Evolutionary conservation across 208 protist species (phyloP), one percentile per base, ranked within the genome.

Genomic region (Crithidia expoeki): DNA sequence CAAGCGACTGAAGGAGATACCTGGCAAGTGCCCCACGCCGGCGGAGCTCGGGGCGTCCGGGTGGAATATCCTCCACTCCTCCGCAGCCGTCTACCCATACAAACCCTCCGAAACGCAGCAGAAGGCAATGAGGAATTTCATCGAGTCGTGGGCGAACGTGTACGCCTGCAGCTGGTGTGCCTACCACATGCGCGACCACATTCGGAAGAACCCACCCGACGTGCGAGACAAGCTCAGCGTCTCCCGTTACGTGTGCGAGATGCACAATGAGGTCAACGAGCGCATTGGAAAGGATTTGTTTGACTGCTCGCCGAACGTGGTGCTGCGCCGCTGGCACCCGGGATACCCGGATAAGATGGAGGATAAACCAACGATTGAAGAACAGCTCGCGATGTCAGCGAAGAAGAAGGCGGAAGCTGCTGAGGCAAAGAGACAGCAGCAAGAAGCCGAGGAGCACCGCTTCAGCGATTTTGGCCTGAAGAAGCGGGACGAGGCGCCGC

Each of bases 241-340:
- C 6, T 90, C 80, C 25, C 80, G 83, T 25, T 97, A 90, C 74
- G 66, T 95, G 21, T 97, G 93, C 74, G 84, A 94, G 74, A 75
- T 96, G 49, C 93, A 97, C 78, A 97, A 97, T 75, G 68, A 79
- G n/a, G 93, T 97, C 11, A 97, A 90, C 55, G 78, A 83, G 51
- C 84, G 80, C 32, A 47, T 95, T 0, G 85, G 83, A 32, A 97
- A 97, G 57, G 59, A 77, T 32, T 14, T 68, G 30, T 94, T 88
- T 62, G 81, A 93, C 74, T 97, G 93, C 67, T 70, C 90, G 32
- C 84, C 88, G 10, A 81, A 85, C 46, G 78, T 74, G 62, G 77
- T 97, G 34, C 85, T 97, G 34, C 42, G 68, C 17, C 84, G 90
- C 33, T 97, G 93, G 93, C 92, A 97, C 72, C 92, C 92, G 16